phyloP scores from a whole-genome alignment of 106 monocot species.

The Xerophyta viscosa region DNA sequence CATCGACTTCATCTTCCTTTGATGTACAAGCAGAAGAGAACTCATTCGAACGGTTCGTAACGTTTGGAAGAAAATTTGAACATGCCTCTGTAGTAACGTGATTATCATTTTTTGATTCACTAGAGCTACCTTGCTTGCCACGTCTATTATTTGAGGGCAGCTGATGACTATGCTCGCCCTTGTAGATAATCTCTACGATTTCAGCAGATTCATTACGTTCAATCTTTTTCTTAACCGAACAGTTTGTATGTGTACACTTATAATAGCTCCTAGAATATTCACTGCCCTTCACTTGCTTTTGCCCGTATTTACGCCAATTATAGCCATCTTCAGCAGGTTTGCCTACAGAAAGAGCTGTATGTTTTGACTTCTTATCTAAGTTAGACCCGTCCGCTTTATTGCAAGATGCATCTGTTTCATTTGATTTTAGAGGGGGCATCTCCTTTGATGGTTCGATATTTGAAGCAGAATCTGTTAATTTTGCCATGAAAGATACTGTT shows the following conservation, averaged over 20 bases:
- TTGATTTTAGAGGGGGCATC: constrained; percentile 8
- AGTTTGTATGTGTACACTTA: constrained; percentile 38
- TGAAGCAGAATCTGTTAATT: constrained; percentile 3
- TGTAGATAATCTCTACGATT: constrained; percentile 43
- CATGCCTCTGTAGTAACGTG: constrained; percentile 9
- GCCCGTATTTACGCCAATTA: constrained; percentile 61
- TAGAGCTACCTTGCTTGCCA: constrained; percentile 10
- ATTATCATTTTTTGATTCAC: constrained; percentile 15
- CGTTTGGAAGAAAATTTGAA: neutral
- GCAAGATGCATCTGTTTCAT: constrained; percentile 5
- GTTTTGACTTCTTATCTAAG: constrained; percentile 19
- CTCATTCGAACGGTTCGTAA: constrained; percentile 13
- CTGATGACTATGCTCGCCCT: constrained; percentile 41
- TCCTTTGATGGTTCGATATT: constrained; percentile 7
- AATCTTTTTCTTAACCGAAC: constrained; percentile 42
- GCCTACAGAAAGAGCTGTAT: constrained; percentile 12
- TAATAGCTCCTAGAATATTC: constrained; percentile 45
- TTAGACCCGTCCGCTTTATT: constrained; percentile 14
- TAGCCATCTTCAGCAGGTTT: constrained; percentile 61
- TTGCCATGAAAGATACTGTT: constrained; percentile 6
- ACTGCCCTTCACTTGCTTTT: constrained; percentile 50
- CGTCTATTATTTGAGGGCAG: constrained; percentile 25
- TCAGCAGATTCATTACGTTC: constrained; percentile 37
- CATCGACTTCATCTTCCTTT: constrained; percentile 30
- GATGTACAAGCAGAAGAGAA: constrained; percentile 2